Conservation (phyloP, 768 basidiomycete genomes). For the Lentinula lateritia region DNA sequence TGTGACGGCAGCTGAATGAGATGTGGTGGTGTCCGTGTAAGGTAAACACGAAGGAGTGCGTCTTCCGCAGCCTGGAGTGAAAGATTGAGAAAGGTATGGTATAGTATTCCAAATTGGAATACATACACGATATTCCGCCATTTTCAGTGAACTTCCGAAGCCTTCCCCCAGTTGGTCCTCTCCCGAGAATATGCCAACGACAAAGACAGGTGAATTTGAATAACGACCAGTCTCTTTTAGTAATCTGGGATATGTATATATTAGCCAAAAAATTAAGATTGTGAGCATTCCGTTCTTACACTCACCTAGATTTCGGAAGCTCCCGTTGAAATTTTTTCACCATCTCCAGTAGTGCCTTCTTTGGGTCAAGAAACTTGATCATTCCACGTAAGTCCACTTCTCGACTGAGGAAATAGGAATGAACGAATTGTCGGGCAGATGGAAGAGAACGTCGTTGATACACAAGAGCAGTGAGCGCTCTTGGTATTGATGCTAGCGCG, state of each 20-base stretch:
- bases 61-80: slow-evolving; percentile 73
- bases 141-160: slow-evolving; percentile 85
- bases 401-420: slow-evolving; percentile 84
- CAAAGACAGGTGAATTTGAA: slow-evolving; percentile 86
- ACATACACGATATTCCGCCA: slow-evolving; percentile 90
- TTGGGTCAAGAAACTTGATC: slow-evolving; percentile 81
- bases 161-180: slow-evolving; percentile 88
- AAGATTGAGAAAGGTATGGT: background rate
- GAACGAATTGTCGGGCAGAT: slow-evolving; percentile 84
- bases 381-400: slow-evolving; percentile 75
- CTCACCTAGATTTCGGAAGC: slow-evolving; percentile 65
- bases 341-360: slow-evolving; percentile 68
- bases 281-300: background rate
- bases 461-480: slow-evolving; percentile 82
- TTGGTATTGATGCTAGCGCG: slow-evolving; percentile 82
- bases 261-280: background rate
- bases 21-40: slow-evolving; percentile 71
- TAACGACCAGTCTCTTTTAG: slow-evolving; percentile 91
- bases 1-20: slow-evolving; percentile 65
- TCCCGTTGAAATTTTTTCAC: slow-evolving; percentile 65
- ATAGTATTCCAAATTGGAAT: background rate
- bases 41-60: slow-evolving; percentile 74
- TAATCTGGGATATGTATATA: slow-evolving; percentile 40
- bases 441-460: slow-evolving; percentile 84
- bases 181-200: slow-evolving; percentile 92